Conservation (phyloP, 805 yeast genomes). For the Saturnispora diversa region DNA sequence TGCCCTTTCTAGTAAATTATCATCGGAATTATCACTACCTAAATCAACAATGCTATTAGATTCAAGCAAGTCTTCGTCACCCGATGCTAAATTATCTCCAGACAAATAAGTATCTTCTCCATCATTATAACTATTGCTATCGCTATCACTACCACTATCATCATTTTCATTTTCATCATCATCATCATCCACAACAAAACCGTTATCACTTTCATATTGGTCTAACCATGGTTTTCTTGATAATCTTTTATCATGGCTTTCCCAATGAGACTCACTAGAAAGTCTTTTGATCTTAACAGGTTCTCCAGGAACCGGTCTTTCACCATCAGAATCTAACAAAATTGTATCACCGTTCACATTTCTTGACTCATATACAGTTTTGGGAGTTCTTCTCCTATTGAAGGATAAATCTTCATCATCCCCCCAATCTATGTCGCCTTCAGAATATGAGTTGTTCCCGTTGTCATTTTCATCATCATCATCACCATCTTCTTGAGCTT, state of each 20-base stretch:
- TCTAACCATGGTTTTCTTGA: conserved; percentile 2
- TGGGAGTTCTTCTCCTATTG: neutral
- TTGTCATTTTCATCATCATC: conserved; percentile 5
- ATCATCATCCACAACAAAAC: conserved; percentile 15
- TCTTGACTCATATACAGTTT: neutral
- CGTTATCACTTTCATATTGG: conserved; percentile 14
- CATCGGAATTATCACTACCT: neutral
- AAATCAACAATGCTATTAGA: neutral
- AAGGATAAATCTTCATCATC: conserved; percentile 5
- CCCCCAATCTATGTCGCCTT: conserved; percentile 2
- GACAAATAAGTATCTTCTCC: neutral
- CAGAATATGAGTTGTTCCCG: conserved; percentile 1
- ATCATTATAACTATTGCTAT: conserved; percentile 1
- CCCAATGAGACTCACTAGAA: neutral
- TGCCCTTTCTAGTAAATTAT: neutral
- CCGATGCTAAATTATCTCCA: conserved; percentile 6
- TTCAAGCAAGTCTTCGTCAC: conserved; percentile 13
- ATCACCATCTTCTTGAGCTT: conserved; percentile 5
- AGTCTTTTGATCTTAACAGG: neutral
- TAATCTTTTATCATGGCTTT: neutral
- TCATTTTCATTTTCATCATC: conserved; percentile 9
- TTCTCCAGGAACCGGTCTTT: conserved; percentile 4
- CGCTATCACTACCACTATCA: conserved; percentile 1
- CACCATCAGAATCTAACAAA: conserved; percentile 5
- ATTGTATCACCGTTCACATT: neutral